Evolutionary conservation across 2,329 filamentous ascomycete species (phyloP).

Genomic region (Aspergillus sp.): DNA sequence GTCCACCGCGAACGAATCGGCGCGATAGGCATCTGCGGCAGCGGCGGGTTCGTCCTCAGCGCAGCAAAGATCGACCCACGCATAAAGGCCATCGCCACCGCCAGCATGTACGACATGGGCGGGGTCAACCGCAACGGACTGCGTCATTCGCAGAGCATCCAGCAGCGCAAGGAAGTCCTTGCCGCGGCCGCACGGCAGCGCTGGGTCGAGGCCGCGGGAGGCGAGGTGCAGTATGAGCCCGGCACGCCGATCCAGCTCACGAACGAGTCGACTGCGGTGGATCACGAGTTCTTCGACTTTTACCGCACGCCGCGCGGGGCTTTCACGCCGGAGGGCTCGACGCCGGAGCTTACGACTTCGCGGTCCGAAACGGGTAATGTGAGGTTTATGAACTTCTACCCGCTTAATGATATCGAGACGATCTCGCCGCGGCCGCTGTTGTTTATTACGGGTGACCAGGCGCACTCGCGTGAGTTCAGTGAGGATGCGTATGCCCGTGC

Average conservation of each 20-base stretch:
- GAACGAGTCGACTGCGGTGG: slow-evolving; percentile 16
- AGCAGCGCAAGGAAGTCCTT: slow-evolving; percentile 16
- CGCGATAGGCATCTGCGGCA: slow-evolving; percentile 29
- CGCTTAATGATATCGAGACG: slow-evolving; percentile 21
- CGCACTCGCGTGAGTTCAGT: slow-evolving; percentile 25
- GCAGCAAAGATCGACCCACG: slow-evolving; percentile 35
- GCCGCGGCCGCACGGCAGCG: slow-evolving; percentile 19
- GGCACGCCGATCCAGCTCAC: slow-evolving; percentile 25
- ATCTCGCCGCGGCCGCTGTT: slow-evolving; percentile 26
- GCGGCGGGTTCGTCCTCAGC: slow-evolving; percentile 29
- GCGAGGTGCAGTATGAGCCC: slow-evolving; percentile 13
- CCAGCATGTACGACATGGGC: slow-evolving; percentile 19
- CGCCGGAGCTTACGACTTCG: slow-evolving; percentile 28
- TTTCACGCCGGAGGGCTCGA: slow-evolving; percentile 22
- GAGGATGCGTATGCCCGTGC: slow-evolving; percentile 26
- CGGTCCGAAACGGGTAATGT: slow-evolving; percentile 28
- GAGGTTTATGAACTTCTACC: slow-evolving; percentile 33
- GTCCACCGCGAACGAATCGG: slow-evolving; percentile 29
- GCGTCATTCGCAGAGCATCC: slow-evolving; percentile 11
- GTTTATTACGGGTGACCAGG: slow-evolving; percentile 23
- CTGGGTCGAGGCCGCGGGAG: slow-evolving; percentile 20
- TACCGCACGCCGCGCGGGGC: slow-evolving; percentile 33
- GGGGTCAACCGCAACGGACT: slow-evolving; percentile 12
- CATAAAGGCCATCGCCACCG: slow-evolving; percentile 19
- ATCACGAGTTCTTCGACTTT: slow-evolving; percentile 33